Evolutionary conservation across 208 protist genomes (phyloP), one percentile per base, ranked within the genome.

Genomic region (Leishmania amazonensis): DNA sequence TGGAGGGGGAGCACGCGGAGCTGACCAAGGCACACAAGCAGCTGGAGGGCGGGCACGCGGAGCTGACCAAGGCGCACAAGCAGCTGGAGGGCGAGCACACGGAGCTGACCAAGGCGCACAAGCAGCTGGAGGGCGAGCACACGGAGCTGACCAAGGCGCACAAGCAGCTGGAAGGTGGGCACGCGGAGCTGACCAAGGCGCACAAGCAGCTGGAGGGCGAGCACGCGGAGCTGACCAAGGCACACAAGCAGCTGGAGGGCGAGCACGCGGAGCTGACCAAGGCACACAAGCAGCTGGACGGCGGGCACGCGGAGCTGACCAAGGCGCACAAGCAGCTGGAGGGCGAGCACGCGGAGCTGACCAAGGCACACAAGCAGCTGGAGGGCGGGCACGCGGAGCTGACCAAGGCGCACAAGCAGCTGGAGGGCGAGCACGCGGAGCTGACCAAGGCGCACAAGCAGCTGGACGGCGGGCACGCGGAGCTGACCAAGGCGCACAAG

Each of bases 111-210:
- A 91, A 3, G 40, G 3, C 40, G 40, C 40, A 42, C 40, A 42
- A 42, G 40, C 40, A 42, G 40, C 40, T 42, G 40, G 40, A 42
- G 40, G 40, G 40, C 40, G 40, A 42, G 96, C 68, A 91, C 88
- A 53, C 91, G 86, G 64, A 76, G 96, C 40, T 28, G 57, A 31
- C 51, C 21, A 57, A 2, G 40, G 0, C 75, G 58, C 28, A 57
- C 75, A 5, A 47, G 57, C 17, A n/a, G 40, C 60, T 17, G 35
- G 75, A 92, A 72, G 38, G 89, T 90, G 54, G 85, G 85, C 71
- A 49, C 83, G 40, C 60, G 87, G 74, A 80, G 88, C 71, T 93
- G 91, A 47, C 76, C 80, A 3, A 89, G 95, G 79, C 83, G 88
- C 38, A 81, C 92, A 45, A 87, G 72, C 65, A 96, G 73, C 49